Conservation (phyloP, 2,329 filamentous ascomycete genomes). For the Trichoderma aggressivum region DNA sequence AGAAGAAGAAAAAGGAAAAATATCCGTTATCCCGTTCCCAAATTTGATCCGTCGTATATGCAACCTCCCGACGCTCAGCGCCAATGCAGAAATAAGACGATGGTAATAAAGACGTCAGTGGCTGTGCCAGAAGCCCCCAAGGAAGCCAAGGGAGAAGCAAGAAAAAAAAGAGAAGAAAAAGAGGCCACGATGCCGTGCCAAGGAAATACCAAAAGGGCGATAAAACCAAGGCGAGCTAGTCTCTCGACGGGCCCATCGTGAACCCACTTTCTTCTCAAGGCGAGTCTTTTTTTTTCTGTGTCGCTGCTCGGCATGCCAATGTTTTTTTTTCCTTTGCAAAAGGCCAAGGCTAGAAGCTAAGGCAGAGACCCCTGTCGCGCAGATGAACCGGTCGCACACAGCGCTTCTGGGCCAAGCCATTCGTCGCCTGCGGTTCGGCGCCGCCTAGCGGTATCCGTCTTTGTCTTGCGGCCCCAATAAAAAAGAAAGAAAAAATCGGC, state of each 20-base stretch:
- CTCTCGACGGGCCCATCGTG: background rate
- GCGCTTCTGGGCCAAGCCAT: conserved; percentile 1
- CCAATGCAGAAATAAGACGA: background rate
- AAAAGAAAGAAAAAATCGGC: background rate
- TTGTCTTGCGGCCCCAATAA: background rate
- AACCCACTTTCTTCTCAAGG: background rate
- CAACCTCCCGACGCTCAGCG: conserved; percentile 10
- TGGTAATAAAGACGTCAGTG: conserved; percentile 17
- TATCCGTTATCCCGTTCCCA: background rate
- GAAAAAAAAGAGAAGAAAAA: background rate
- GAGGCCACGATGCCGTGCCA: conserved; percentile 3
- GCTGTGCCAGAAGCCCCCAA: background rate
- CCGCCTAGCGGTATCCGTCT: conserved; percentile 2
- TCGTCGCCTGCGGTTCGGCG: background rate
- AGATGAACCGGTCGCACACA: conserved; percentile 5
- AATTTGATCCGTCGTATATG: conserved; percentile 11
- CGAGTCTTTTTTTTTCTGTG: background rate
- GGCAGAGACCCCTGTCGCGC: conserved; percentile 10
- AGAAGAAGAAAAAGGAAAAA: background rate
- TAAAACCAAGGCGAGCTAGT: background rate
- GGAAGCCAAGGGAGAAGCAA: background rate
- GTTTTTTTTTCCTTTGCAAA: background rate
- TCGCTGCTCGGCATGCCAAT: background rate
- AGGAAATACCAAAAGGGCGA: background rate
- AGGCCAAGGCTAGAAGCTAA: background rate